Percentiles rank a stretch among this genome's conserved stretches.
Evolutionary conservation across 2,329 filamentous ascomycete genomes (phyloP).

Genomic region (Ophiostoma populinum): DNA sequence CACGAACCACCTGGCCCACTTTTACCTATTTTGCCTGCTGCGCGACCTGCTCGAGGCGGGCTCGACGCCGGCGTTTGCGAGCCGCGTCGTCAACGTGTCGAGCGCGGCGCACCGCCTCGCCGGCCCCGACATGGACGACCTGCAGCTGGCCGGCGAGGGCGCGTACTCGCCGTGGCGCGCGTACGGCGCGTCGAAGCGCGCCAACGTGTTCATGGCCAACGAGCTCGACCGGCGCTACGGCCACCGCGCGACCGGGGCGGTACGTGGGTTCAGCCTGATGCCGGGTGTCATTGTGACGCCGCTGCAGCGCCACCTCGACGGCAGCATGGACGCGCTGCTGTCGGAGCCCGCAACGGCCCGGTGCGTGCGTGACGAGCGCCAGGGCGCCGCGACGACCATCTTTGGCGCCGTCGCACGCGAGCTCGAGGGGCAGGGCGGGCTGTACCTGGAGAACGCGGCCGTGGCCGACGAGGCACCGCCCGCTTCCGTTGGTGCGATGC

Average conservation of each 20-base stretch:
- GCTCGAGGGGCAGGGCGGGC: constrained; percentile 23
- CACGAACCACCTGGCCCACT: constrained; percentile 33
- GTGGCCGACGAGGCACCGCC: constrained; percentile 14
- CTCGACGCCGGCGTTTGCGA: constrained; percentile 21
- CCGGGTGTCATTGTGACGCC: constrained; percentile 24
- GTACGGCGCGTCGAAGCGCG: constrained; percentile 27
- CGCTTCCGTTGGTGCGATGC: too few relatives aligned
- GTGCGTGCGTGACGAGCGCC: constrained; percentile 17
- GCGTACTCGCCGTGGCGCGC: constrained; percentile 19
- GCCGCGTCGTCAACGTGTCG: constrained; percentile 27
- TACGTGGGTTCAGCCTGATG: constrained; percentile 25
- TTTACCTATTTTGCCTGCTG: constrained; percentile 32
- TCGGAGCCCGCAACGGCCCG: neutral
- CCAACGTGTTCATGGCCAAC: constrained; percentile 29
- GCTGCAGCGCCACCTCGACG: constrained; percentile 15
- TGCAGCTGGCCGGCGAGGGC: constrained; percentile 18
- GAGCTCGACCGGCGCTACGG: constrained; percentile 27
- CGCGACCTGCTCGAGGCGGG: constrained; percentile 23
- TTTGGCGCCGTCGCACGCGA: constrained; percentile 21
- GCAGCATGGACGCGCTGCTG: constrained; percentile 10
- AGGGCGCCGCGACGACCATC: constrained; percentile 26
- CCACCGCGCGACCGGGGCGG: constrained; percentile 12
- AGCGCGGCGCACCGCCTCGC: constrained; percentile 22
- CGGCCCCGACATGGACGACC: constrained; percentile 21
- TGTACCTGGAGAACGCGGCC: constrained; percentile 24